Evolutionary conservation across 2,329 filamentous ascomycete species (phyloP), one percentile per base, ranked within the genome.

Genomic region (Onygenales sp.): DNA sequence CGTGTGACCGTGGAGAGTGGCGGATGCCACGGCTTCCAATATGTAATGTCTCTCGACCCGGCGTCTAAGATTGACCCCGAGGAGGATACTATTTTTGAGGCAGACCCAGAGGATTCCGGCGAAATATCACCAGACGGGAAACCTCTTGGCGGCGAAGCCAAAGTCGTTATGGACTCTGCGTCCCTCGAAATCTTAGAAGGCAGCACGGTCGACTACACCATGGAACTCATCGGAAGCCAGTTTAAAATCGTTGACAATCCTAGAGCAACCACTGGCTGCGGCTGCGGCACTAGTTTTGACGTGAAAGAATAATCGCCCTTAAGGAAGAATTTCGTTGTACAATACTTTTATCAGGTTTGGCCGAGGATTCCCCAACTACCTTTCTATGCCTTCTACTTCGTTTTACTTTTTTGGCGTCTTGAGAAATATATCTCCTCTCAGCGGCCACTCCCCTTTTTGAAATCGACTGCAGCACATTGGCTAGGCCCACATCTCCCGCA

Each of bases 211-310:
- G 93, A 98, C 67, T 98, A 91, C 65, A 96, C 91, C 0, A 93
- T 87, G 80, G 93, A 97, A 74, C 75, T 98, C 71, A 96, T 96
- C 65, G 87, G 87, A 31, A 88, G 85, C 64, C 91, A 97, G 73
- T 98, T 98, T 71, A 95, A 95, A 77, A 90, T 98, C 64, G 85
- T 89, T 56, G 91, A 95, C 62, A 98, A 97, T 65, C 93, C 93
- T 0, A 77, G 83, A 42, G 93, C 93, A 4, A 89, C 87, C 54
- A 97, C 91, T 71, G 95, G 88, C 68, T 98, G 93, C 74, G 93
- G 93, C 1, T 98, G 93, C 70, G 93, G 93, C 6, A 96, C 92
- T 13, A 97, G 92, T 67, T 98, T 98, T 71, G 93, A 97, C 72
- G 89, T 97, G 32, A 49, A 39, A 21, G 52, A 55, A 39, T 57